Base-by-base conservation (phyloP, 1,139 yeast species). In the Trichomonascaceae sp. region DNA sequence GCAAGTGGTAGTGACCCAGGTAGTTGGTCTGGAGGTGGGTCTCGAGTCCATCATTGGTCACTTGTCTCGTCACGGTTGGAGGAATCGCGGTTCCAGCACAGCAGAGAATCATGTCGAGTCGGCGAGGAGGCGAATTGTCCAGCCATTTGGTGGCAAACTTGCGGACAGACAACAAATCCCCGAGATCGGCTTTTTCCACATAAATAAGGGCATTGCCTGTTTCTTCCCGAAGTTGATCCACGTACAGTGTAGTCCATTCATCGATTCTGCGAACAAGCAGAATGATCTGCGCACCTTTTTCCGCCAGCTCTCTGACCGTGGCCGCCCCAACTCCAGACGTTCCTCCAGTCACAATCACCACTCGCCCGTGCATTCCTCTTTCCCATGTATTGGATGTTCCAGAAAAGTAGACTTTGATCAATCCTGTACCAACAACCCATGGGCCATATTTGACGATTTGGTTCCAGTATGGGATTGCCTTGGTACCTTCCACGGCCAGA, bases 91-190 rank as follows among this genome's bases (percentile, higher is more conserved):
- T 87, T 8, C 84, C 89, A 2, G 96, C 96, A 58, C 87, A 75
- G 50, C 94, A 80, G 4, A 89, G 57, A 13, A 89, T 69, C 39
- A 93, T 93, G 54, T 89, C 98, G 36, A 89, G 62, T 37, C 98
- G 59, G 46, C 98, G 66, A 4, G 96, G 93, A 1, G 96, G 94
- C 27, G 75, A 64, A 51, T 81, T 85, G 55, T 89, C 94, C 39
- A 89, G 65, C 97, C 97, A 89, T 43, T 68, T 75, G 1, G 98
- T 87, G 20, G 95, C 96, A 62, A 89, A 89, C 52, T 76, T 74
- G 45, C 98, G 67, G n/a, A 89, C 67, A 4, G 87, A 74, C 51
- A 76, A 64, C 40, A 89, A 62, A 36, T 82, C 76, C 17, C 73
- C 65, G 40, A 89, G 63, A 54, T 92, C 93, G 55, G 94, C 84